Evolutionary conservation across 192 early-diverging fungal species (phyloP), one percentile per base, ranked within the genome.

Genomic region (Coemansia asiatica): DNA sequence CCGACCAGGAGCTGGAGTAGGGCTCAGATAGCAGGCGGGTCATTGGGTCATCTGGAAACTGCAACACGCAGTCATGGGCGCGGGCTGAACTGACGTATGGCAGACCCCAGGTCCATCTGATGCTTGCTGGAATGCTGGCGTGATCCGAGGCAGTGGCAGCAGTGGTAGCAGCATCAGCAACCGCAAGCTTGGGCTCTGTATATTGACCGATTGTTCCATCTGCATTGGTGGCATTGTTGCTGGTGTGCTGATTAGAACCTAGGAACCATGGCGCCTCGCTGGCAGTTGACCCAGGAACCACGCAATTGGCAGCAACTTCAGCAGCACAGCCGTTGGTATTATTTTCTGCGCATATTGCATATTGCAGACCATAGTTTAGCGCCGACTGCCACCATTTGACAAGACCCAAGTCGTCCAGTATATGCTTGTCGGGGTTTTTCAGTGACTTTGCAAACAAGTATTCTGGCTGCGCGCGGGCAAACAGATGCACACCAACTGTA

Each of bases 401-500:
- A 21, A 95, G 81, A 4, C 68, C 74, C 9, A 82, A 57, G 61
- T 94, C 92, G 36, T 81, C 68, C 25, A 93, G 79, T 28, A 81
- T 63, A n/a, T 68, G 82, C 40, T 95, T 95, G 3, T 48, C 55
- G 10, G 72, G 46, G 66, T 92, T 93, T 33, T 85, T 58, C 40
- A 80, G 72, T 10, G 92, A 94, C 26, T 83, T 65, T 27, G 85
- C 83, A 86, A 95, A 95, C 10, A 95, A 74, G 57, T 95, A 95
- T 61, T 90, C 87, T 15, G 92, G 92, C 71, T 95, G 94, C 6
- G 92, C 77, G 4, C 94, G 85, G 8, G 92, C 94, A 84, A 94
- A 95, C 26, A 93, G 58, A 63, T 89, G 76, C 8, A 90, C 56
- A 6, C 66, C 67, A 8, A 74, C 65, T 1, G 60, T 28, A 13